Conservation (phyloP, 768 basidiomycete genomes). For the Porphyrellus cyaneotinctus region DNA sequence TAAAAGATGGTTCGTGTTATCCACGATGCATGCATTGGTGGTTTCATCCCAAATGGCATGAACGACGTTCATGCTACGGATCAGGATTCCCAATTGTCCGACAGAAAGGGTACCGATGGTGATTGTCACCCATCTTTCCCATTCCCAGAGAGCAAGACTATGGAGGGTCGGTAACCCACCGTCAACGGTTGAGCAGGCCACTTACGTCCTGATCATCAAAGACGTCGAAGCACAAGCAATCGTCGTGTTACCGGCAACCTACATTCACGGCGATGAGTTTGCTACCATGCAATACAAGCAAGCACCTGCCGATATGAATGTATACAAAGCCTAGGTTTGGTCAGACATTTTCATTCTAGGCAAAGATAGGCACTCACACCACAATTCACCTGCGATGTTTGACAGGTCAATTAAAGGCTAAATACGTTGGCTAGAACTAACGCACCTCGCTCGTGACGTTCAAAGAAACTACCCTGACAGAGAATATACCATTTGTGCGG, state of each 20-base stretch:
- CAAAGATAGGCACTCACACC: constrained; percentile 36
- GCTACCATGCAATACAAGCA: not conserved
- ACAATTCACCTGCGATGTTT: constrained; percentile 48
- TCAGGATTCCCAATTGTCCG: constrained; percentile 63
- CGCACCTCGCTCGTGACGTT: constrained; percentile 38
- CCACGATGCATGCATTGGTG: constrained; percentile 45
- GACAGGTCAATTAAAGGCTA: not conserved
- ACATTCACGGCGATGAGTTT: constrained; percentile 1
- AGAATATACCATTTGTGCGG: not conserved
- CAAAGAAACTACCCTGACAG: constrained; percentile 52
- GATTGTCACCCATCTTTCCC: constrained; percentile 45
- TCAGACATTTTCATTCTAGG: constrained; percentile 1
- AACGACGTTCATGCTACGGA: constrained; percentile 66
- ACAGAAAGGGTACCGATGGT: constrained; percentile 52
- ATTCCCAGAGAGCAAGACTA: constrained; percentile 71
- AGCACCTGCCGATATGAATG: constrained; percentile 58
- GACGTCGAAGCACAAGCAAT: constrained; percentile 41
- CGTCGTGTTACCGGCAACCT: constrained; percentile 28
- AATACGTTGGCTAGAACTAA: not conserved
- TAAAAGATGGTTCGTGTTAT: constrained; percentile 48
- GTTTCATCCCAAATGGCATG: constrained; percentile 47
- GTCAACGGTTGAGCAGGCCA: constrained; percentile 7
- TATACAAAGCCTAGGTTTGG: constrained; percentile 51
- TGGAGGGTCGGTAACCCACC: constrained; percentile 19
- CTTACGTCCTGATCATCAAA: constrained; percentile 65